Base-by-base conservation (phyloP, 2,329 filamentous ascomycete species). In the Fusarium tricinctum region DNA sequence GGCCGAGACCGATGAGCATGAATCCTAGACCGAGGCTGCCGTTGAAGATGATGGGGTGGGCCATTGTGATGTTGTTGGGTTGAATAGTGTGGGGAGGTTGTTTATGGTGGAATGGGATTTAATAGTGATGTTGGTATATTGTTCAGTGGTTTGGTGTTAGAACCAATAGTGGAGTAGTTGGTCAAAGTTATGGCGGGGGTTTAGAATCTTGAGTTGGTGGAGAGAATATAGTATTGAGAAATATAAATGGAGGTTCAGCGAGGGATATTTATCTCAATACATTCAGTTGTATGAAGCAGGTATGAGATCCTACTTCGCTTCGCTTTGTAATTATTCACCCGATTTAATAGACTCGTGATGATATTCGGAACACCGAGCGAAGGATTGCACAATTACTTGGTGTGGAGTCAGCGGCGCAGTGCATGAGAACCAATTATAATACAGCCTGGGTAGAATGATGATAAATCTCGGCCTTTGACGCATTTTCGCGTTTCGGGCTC, bases 21-120 rank as follows among this genome's bases (percentile, higher is more conserved):
- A 65, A 35, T 5, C 58, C 51, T 6, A 63, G 6, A 1, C 50
- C 58, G 7, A 63, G 60, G 17, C 50, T 35, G 13, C 44, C 22
- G 14, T 63, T 63, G 39, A 63, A 63, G 14, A 57, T 44, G 22
- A 63, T 50, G 26, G 62, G 62, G 3, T 65, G 62, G 0, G 52
- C 1, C 61, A 64, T 64, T n/a, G 5, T 4, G 10, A 12, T 45
- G 0, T 3, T 32, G n/a, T 8, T 19, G 17, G 1, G 10, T 49
- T 9, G 3, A 1, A 10, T 26, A n/a, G 7, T 15, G 3, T 3
- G 15, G 33, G 5, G 17, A n/a, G 14, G 33, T 2, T 17, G 9
- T 26, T 26, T 26, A 10, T 26, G 26, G 9, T 26, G 26, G 26
- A 10, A 26, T 26, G 26, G 26, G 26, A 4, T 26, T 26, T 26